Base-by-base conservation (phyloP, 139 green algal species). In the Micromonas pusilla region DNA sequence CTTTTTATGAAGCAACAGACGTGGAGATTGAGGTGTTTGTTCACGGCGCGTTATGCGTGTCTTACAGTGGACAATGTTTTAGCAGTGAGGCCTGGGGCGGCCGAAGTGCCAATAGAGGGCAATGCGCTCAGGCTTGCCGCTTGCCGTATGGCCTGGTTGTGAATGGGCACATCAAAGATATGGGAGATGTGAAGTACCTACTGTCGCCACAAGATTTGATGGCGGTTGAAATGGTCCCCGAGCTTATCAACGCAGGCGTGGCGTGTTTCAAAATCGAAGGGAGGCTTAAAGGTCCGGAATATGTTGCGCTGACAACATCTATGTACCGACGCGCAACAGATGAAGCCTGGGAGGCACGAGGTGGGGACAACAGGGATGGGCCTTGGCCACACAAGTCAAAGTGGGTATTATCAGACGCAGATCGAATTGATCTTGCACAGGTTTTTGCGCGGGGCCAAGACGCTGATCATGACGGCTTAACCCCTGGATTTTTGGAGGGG, bases 191-290 rank as follows among this genome's bases (percentile, higher is more conserved):
- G 25, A 78, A 83, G 52, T 96, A 94, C 88, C 78, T 96, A 79
- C 85, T 96, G 4, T 87, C 71, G 36, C 90, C 91, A n/a, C 84
- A 90, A 67, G 88, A 89, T 64, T 84, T 96, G 38, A 88, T 89
- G 80, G 89, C 88, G 0, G 77, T 92, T 34, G 77, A 80, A 21
- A 79, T 86, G 73, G 84, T 94, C 19, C 90, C 90, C 0, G 79
- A 88, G 26, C 83, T 95, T 26, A 89, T 96, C 3, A 36, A 77
- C 0, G 89, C 91, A 0, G 91, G 91, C 1, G 91, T 96, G 37
- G 63, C 54, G 26, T 93, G 88, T 84, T 89, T 96, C 68, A 96
- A 95, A 70, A 95, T 95, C 60, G 90, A 94, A 81, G 90, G 90
- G 1, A 83, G 91, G 3, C 86, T 96, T 30, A 96, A 96, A 80